A percentile compares a stretch with the other conserved stretches of the same genome.
Evolutionary conservation across 306 rosid species (phyloP).

Genomic region (Leucaena leucocephala): DNA sequence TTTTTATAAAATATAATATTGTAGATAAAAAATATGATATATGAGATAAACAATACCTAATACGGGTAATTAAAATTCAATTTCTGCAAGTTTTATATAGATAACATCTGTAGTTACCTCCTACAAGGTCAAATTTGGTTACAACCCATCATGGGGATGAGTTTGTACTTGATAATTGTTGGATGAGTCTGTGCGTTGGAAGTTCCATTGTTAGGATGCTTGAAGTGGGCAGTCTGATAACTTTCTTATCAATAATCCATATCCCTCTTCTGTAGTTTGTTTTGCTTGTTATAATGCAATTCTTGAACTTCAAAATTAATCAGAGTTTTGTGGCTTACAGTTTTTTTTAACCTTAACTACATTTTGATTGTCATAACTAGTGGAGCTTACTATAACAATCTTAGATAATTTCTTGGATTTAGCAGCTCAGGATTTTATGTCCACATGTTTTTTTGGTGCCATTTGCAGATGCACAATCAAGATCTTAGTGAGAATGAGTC

Average conservation of each 20-base stretch:
- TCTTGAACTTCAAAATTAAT: background rate
- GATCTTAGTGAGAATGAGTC: conserved; percentile 57
- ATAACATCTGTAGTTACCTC: background rate
- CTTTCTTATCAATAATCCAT: background rate
- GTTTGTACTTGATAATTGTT: background rate
- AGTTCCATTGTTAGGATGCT: background rate
- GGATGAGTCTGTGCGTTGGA: background rate
- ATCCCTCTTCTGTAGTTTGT: background rate
- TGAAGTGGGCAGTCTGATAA: background rate
- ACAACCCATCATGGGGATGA: background rate
- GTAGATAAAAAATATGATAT: background rate
- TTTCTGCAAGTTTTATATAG: background rate
- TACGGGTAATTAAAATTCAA: background rate
- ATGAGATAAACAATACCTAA: background rate
- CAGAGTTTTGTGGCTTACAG: background rate
- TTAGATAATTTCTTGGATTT: background rate
- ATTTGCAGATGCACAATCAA: conserved; percentile 53
- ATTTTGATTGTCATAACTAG: background rate
- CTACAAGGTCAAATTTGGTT: background rate
- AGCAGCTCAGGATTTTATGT: conserved; percentile 9
- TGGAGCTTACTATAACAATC: background rate
- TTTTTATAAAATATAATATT: background rate
- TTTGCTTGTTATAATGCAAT: background rate
- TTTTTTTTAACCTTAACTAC: background rate
- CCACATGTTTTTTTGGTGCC: conserved; percentile 2